Conservation (phyloP, 352 stramenopile species). For the Phytopythium helicoides region DNA sequence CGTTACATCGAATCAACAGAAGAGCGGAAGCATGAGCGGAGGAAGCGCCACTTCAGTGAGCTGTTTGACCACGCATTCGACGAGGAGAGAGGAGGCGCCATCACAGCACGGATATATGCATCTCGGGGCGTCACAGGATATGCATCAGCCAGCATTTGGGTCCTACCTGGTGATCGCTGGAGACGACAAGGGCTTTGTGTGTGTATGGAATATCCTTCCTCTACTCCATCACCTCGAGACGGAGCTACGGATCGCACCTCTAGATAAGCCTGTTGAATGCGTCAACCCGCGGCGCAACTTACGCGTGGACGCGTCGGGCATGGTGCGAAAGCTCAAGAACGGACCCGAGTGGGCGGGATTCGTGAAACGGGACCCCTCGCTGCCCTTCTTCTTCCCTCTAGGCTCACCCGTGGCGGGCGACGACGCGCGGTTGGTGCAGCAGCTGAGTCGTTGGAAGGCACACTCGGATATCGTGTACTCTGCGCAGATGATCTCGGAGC, state of each 20-base stretch:
- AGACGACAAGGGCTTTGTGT: constrained; percentile 77
- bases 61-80: constrained; percentile 37
- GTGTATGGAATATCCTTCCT: constrained; percentile 68
- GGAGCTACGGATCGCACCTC: constrained; percentile 34
- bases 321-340: constrained; percentile 70
- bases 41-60: constrained; percentile 33
- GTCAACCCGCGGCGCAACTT: constrained; percentile 71
- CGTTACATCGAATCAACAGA: too few relatives aligned
- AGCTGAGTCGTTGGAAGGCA: constrained; percentile 61
- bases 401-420: constrained; percentile 46
- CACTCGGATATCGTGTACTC: constrained; percentile 79
- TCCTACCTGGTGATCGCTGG: constrained; percentile 61
- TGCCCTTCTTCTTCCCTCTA: constrained; percentile 57
- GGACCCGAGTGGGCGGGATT: constrained; percentile 63
- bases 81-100: constrained; percentile 7
- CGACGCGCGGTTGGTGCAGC: constrained; percentile 22
- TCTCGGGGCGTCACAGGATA: neutral
- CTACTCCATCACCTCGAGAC: constrained; percentile 55
- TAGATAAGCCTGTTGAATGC: constrained; percentile 64
- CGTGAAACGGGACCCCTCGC: constrained; percentile 36
- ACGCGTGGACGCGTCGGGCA: constrained; percentile 59
- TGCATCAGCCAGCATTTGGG: constrained; percentile 20
- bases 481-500: constrained; percentile 67
- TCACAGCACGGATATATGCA: neutral
- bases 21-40: neutral